Evolutionary conservation across 805 yeast genomes (phyloP).

Genomic region (Candida mattraensis): DNA sequence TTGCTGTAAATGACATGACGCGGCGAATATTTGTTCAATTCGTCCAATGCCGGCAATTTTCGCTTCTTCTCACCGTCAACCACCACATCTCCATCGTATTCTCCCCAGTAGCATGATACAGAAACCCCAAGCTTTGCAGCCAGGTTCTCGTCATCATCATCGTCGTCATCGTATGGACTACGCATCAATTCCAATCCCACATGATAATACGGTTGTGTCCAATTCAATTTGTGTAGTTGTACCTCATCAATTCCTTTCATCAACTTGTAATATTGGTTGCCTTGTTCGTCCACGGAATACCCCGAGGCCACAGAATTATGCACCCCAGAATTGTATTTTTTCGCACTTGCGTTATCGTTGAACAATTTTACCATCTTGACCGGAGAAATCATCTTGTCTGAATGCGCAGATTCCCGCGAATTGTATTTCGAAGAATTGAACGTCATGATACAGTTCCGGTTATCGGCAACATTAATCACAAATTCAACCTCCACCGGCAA

Average conservation of each 20-base stretch:
- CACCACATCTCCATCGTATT: conserved; percentile 48
- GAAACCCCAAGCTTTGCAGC: conserved; percentile 47
- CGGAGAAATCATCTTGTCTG: conserved; percentile 47
- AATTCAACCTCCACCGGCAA: conserved; percentile 68
- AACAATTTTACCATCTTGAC: conserved; percentile 61
- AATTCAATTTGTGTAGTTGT: conserved; percentile 62
- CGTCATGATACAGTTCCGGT: conserved; percentile 60
- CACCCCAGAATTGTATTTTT: conserved; percentile 4
- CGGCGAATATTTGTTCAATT: conserved; percentile 68
- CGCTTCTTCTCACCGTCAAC: conserved; percentile 37
- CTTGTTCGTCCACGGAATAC: conserved; percentile 37
- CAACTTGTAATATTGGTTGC: conserved; percentile 46
- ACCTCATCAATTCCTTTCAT: conserved; percentile 63
- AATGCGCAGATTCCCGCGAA: conserved; percentile 29
- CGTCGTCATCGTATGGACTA: conserved; percentile 45
- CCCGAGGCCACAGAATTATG: conserved; percentile 45
- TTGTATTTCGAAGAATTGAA: conserved; percentile 53
- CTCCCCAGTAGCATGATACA: conserved; percentile 78
- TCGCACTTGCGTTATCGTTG: conserved; percentile 31
- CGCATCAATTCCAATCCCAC: conserved; percentile 80
- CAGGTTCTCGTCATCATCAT: conserved; percentile 28
- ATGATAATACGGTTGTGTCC: conserved; percentile 53
- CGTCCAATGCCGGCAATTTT: conserved; percentile 70
- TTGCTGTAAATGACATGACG: conserved; percentile 64
- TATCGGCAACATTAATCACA: conserved; percentile 54